Percentiles rank a stretch among this genome's conserved stretches.
These are phyloP conservation scores for Macadamia integrifolia DNA, from an alignment of 164 flowering plant genomes.

Conservation along the genomic window DNA sequence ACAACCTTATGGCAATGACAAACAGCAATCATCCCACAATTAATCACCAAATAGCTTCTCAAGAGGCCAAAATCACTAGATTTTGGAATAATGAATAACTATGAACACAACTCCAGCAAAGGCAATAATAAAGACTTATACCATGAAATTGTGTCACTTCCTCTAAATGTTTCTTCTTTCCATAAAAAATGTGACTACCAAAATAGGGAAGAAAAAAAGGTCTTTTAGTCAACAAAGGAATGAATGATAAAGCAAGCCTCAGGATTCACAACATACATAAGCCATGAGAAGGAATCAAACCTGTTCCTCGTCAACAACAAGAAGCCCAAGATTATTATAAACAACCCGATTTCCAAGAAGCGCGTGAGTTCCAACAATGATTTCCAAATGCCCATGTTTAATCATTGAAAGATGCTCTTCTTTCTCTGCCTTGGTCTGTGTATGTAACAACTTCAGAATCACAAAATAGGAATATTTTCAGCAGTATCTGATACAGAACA, in stretches of 20 bases:
- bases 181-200: too few relatives aligned
- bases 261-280: slow-evolving; percentile 2
- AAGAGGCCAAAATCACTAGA: too few relatives aligned
- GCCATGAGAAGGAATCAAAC: slow-evolving; percentile 26
- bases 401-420: slow-evolving; percentile 73
- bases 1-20: background rate
- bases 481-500: background rate
- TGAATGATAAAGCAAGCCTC: background rate
- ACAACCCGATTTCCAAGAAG: slow-evolving; percentile 93
- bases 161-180: background rate
- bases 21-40: too few relatives aligned
- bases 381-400: slow-evolving; percentile 65
- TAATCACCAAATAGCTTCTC: too few relatives aligned
- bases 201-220: too few relatives aligned
- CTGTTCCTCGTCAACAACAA: slow-evolving; percentile 99
- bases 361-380: slow-evolving; percentile 93
- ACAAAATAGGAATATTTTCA: background rate
- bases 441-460: slow-evolving; percentile 12
- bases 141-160: too few relatives aligned
- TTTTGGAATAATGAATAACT: too few relatives aligned
- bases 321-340: slow-evolving; percentile 84
- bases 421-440: slow-evolving; percentile 87
- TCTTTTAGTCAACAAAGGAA: background rate
- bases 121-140: too few relatives aligned
- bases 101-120: too few relatives aligned